Base-by-base conservation (phyloP, 2,329 filamentous ascomycete species). In the Pseudogymnoascus sp. region DNA sequence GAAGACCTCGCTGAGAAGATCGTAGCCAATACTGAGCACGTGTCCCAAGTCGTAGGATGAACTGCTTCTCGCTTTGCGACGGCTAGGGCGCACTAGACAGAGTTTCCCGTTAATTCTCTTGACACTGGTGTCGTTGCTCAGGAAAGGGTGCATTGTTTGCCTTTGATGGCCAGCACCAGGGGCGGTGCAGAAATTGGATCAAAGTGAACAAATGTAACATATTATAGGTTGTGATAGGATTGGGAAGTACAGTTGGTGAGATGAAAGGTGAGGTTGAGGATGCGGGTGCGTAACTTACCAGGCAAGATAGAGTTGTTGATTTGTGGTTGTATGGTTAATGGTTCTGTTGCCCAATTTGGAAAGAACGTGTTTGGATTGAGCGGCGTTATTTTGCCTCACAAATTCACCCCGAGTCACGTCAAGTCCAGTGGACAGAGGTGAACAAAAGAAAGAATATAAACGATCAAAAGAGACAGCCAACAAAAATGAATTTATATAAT, bases 61-160 rank as follows among this genome's bases (percentile, higher is more conserved):
- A 31, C 36, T 61, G 36, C 19, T 39, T 61, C 36, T 61, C 36
- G 11, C 39, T 23, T 16, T 61, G 13, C 39, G 34, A 19, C 36
- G 60, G 37, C 36, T 61, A 14, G 60, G 60, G 13, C 60, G 34
- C 8, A 61, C 60, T 61, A 61, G 19, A 43, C 39, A 43, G 2
- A 61, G 39, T 25, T 31, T 61, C 23, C 60, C 60, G 60, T 61
- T 61, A 61, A 61, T 61, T 61, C 16, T 61, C 19, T 23, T 37
- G 19, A 61, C 60, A 31, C 39, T 39, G n/a, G 36, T 61, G 31
- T 61, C 60, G 36, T 41, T 16, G 51, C 28, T 57, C 25, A 57
- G 10, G n/a, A 57, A 57, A 10, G 48, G 25, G 25, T 31, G 10
- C 51, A 57, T 57, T 57, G 51, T 57, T 57, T 34, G 51, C 28